These are phyloP conservation scores for Fraxinus angustifolia DNA, from an alignment of 305 asterid species.

Conservation along the genomic window DNA sequence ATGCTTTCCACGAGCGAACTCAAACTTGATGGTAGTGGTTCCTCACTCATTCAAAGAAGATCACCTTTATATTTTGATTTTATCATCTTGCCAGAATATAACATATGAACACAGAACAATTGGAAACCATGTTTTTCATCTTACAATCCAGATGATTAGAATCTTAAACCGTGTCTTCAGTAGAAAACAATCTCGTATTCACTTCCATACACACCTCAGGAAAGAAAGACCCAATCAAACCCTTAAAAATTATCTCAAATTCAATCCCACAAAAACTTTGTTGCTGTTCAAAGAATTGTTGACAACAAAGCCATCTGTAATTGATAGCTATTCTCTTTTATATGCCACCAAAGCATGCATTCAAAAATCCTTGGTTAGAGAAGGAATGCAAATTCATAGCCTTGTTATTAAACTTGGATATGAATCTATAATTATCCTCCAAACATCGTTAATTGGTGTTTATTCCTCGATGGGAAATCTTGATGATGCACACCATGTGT, in stretches of 20 bases:
- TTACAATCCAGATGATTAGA: constrained; percentile 21
- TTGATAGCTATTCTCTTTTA: constrained; percentile 36
- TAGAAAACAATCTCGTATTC: not conserved
- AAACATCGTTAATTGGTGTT: constrained; percentile 11
- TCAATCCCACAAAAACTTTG: constrained; percentile 27
- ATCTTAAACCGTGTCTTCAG: constrained; percentile 11
- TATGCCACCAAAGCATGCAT: constrained; percentile 31
- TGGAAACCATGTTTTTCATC: not conserved
- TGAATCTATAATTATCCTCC: constrained; percentile 22
- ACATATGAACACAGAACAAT: not conserved
- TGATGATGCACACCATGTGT: not conserved
- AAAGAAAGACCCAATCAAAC: constrained; percentile 22
- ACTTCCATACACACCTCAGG: constrained; percentile 19
- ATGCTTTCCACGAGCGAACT: not conserved
- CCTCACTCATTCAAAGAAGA: not conserved
- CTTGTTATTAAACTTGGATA: constrained; percentile 25
- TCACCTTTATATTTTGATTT: not conserved
- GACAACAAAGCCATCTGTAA: constrained; percentile 20
- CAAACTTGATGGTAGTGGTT: not conserved
- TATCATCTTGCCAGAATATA: not conserved
- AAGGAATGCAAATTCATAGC: constrained; percentile 28
- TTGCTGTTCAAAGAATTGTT: constrained; percentile 24
- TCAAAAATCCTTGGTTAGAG: constrained; percentile 14
- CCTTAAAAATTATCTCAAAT: constrained; percentile 22
- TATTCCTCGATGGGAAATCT: not conserved